Conservation (phyloP, 352 stramenopile genomes). For the Phytophthora citricola region DNA sequence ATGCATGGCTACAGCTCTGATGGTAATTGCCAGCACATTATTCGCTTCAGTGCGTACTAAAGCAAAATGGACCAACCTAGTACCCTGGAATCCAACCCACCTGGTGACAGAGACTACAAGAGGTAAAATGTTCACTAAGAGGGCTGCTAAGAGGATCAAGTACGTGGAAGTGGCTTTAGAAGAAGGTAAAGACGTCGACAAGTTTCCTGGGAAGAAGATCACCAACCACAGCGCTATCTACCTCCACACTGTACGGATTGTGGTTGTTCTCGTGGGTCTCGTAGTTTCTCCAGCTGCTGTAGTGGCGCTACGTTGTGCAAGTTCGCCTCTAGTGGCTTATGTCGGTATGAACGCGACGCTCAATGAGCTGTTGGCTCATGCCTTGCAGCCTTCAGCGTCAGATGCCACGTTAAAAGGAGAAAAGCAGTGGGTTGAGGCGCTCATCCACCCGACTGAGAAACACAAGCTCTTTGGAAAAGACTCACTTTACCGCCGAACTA, state of each 20-base stretch:
- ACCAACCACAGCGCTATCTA: neutral
- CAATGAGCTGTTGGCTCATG: slow-evolving; percentile 22
- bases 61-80: slow-evolving; percentile 13
- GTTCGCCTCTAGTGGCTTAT: slow-evolving; percentile 17
- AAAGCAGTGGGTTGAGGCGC: slow-evolving; percentile 14
- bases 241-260: neutral
- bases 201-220: neutral
- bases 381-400: slow-evolving; percentile 13
- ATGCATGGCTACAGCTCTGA: slow-evolving; percentile 23
- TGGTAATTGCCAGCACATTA: slow-evolving; percentile 16
- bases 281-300: slow-evolving; percentile 6
- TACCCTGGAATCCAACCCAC: slow-evolving; percentile 20
- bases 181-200: slow-evolving; percentile 2
- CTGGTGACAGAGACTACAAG: neutral
- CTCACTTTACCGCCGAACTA: slow-evolving; percentile 29
- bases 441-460: slow-evolving; percentile 22
- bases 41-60: slow-evolving; percentile 14
- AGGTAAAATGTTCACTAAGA: neutral
- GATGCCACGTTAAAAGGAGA: slow-evolving; percentile 14
- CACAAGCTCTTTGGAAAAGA: slow-evolving; percentile 15
- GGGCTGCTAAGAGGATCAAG: neutral
- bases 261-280: slow-evolving; percentile 8
- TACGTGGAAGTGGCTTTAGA: slow-evolving; percentile 20
- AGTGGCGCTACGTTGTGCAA: slow-evolving; percentile 11
- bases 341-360: slow-evolving; percentile 19